Base-by-base conservation (phyloP, 306 rosid species). In the Trifolium repens region DNA sequence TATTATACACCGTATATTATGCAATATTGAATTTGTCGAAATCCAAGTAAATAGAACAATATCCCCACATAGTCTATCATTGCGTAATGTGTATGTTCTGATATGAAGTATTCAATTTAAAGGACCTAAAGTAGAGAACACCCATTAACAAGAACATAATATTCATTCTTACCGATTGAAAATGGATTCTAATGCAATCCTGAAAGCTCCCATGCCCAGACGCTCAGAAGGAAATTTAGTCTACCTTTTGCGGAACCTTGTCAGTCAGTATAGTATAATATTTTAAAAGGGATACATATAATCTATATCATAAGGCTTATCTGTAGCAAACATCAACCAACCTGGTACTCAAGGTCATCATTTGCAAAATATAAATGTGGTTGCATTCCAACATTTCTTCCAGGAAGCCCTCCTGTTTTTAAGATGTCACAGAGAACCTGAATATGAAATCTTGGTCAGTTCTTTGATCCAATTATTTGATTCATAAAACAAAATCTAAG, bases 181-280 rank as follows among this genome's bases (percentile, higher is more conserved):
- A 84, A 94, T 82, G 79, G 98, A 85, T 83, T 94, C 97, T 74
- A 91, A 68, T 68, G 97, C 97, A 79, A 91, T 91, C 72, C 97
- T 87, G 93, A 91, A 94, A 86, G 97, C 97, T 80, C 98, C 98
- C 96, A 94, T 75, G 57, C 98, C 96, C 82, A 94, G 78, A 79
- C 97, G 98, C 80, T 88, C 96, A 67, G 92, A 80, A 74, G 98
- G 97, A 89, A 94, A 94, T 72, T 89, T 91, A 79, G 93, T 91
- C 97, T 91, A 87, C 76, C 89, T 86, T 90, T 73, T 59, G 79
- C 27, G 73, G 79, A 81, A 84, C 77, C 78, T 81, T 74, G 79
- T 88, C 82, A 89, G 92, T 84, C 75, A 69, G 80, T 58, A 72
- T 72, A 42, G 19, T 80, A 68, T 62, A 54, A 53, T 68, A 53